These are phyloP conservation scores for Mycena epipterygia DNA, from an alignment of 768 basidiomycete species.

Conservation along the genomic window DNA sequence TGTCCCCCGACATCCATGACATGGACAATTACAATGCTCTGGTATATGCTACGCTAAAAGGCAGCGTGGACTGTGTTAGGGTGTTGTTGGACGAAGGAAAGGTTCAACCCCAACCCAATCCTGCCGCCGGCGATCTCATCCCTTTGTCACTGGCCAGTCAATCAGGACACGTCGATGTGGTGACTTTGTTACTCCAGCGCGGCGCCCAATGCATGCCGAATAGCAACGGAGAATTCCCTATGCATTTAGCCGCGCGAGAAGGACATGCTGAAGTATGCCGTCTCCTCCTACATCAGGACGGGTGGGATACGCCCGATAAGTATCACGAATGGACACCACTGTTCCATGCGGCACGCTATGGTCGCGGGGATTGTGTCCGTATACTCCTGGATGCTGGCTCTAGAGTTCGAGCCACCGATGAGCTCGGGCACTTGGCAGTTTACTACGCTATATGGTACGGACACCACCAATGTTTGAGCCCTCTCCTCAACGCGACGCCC, in stretches of 20 bases:
- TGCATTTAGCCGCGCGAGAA: constrained; percentile 94
- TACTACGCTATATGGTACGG: constrained; percentile 99
- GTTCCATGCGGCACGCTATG: constrained; percentile 94
- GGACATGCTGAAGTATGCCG: constrained; percentile 91
- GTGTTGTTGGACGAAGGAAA: constrained; percentile 84
- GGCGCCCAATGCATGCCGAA: constrained; percentile 88
- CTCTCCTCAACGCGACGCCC: constrained; percentile 65
- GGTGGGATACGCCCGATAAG: constrained; percentile 92
- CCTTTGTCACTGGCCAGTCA: constrained; percentile 94
- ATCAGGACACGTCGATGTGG: constrained; percentile 88
- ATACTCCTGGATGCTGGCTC: constrained; percentile 87
- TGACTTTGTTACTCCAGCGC: constrained; percentile 78
- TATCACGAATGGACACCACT: constrained; percentile 99
- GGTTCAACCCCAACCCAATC: constrained; percentile 71
- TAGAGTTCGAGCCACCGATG: constrained; percentile 83
- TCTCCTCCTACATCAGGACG: constrained; percentile 79
- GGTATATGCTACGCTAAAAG: constrained; percentile 92
- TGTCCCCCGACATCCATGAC: constrained; percentile 81
- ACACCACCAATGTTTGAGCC: constrained; percentile 75
- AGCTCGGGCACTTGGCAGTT: constrained; percentile 85
- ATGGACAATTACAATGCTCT: constrained; percentile 96
- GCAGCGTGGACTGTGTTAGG: constrained; percentile 84
- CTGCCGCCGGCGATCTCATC: constrained; percentile 76
- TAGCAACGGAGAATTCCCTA: constrained; percentile 96
- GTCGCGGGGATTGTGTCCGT: constrained; percentile 78